Evolutionary conservation across 768 basidiomycete species (phyloP).

Genomic region (Lactarius vividus): DNA sequence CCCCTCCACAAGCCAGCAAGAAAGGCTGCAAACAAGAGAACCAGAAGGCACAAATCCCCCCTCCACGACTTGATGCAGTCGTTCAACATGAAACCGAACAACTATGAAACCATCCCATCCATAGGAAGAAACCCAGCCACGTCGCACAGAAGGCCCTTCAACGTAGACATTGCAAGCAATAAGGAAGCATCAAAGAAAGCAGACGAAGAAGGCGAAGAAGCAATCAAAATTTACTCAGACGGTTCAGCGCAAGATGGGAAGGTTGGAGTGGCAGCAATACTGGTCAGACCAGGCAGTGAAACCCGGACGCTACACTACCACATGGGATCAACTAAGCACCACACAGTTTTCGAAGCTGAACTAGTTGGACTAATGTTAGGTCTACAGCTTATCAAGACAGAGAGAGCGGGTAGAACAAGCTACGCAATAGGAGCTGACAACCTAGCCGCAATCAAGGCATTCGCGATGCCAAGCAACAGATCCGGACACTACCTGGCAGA

Average conservation of each 20-base stretch:
- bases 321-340: background rate
- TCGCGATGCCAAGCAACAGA: background rate
- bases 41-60: too few species aligned
- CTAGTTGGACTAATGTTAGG: background rate
- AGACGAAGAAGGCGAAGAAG: background rate
- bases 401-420: background rate
- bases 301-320: background rate
- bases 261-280: background rate
- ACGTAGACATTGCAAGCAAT: conserved; percentile 4
- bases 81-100: too few species aligned
- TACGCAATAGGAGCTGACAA: background rate
- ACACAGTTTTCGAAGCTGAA: background rate
- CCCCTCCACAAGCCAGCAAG: too few species aligned
- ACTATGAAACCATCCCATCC: too few species aligned
- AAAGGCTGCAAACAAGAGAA: too few species aligned
- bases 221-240: conserved; percentile 27
- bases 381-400: background rate
- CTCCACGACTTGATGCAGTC: too few species aligned
- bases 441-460: background rate
- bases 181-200: conserved; percentile 1
- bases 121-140: too few species aligned
- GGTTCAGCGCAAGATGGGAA: conserved; percentile 21
- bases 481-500: too few species aligned
- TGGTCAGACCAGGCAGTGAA: background rate
- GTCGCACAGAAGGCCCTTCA: too few species aligned